Conservation (phyloP, 2,329 filamentous ascomycete genomes). For the Botrytis medusae region DNA sequence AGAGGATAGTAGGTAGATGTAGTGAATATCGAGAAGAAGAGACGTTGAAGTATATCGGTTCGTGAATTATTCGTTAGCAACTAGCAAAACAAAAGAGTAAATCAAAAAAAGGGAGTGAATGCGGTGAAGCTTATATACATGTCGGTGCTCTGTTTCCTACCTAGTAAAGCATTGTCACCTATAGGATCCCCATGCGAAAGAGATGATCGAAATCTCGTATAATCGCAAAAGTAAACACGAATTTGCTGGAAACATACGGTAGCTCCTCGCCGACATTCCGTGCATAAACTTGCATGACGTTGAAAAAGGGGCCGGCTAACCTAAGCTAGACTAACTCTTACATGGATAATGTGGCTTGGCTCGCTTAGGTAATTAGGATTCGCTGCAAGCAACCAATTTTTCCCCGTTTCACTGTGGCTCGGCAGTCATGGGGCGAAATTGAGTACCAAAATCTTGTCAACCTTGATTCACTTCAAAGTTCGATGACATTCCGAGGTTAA, state of each 20-base stretch:
- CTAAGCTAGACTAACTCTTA: background rate
- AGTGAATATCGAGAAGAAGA: background rate
- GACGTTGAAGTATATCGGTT: background rate
- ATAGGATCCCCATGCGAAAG: background rate
- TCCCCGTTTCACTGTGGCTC: background rate
- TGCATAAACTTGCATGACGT: background rate
- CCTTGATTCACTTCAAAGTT: background rate
- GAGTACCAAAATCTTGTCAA: background rate
- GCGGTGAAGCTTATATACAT: background rate
- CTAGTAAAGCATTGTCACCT: background rate
- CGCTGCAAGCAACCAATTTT: background rate
- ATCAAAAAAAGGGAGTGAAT: background rate
- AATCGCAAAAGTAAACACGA: background rate
- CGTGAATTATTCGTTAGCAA: background rate
- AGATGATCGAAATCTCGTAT: slow-evolving; percentile 11
- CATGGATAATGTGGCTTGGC: background rate
- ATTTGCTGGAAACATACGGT: background rate
- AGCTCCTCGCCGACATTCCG: background rate
- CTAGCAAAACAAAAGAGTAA: background rate
- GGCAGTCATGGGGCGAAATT: background rate
- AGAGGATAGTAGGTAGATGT: background rate
- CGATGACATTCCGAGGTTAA: background rate
- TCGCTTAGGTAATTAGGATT: background rate
- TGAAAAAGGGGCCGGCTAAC: background rate
- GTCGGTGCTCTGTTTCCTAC: background rate